A percentile compares a stretch with the other conserved stretches of the same genome.
Evolutionary conservation across 768 basidiomycete genomes (phyloP).

Genomic region (Rhodotorula taiwanensis): DNA sequence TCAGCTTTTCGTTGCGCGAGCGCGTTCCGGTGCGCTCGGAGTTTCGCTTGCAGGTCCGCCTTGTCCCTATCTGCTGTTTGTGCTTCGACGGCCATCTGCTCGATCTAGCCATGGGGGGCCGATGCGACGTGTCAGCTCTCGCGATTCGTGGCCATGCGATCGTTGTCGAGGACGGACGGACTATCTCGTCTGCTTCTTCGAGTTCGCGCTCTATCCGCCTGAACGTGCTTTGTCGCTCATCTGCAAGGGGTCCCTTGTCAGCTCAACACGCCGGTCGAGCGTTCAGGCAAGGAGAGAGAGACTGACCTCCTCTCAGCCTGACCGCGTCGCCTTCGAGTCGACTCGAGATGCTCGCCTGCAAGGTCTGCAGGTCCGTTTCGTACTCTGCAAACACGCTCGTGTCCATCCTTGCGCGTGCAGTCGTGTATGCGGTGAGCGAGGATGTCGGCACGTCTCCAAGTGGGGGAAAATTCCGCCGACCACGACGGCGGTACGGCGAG

Average conservation of each 20-base stretch:
- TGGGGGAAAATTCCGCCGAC: too few species aligned
- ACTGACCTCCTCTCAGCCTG: conserved; percentile 63
- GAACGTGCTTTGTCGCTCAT: conserved; percentile 71
- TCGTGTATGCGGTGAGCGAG: conserved; percentile 35
- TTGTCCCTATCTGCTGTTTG: conserved; percentile 77
- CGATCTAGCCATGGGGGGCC: conserved; percentile 55
- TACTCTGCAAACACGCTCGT: conserved; percentile 48
- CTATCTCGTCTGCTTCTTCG: conserved; percentile 91
- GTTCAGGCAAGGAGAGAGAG: background rate
- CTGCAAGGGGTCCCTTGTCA: conserved; percentile 47
- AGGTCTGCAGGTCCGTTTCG: conserved; percentile 82
- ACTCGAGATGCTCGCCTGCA: conserved; percentile 63
- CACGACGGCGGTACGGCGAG: too few species aligned
- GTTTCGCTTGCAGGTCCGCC: conserved; percentile 65
- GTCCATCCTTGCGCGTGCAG: conserved; percentile 7
- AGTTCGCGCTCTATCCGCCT: conserved; percentile 87
- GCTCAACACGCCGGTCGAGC: background rate
- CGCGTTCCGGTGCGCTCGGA: conserved; percentile 66
- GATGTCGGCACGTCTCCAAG: background rate
- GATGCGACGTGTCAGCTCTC: too few species aligned
- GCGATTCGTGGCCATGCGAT: too few species aligned
- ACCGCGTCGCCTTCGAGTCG: conserved; percentile 69
- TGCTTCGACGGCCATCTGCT: conserved; percentile 98
- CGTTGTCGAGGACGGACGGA: conserved; percentile 47
- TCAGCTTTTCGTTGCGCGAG: conserved; percentile 72